Conservation (phyloP, 495 filamentous ascomycete genomes). For the Chaetomidium leptoderma region DNA sequence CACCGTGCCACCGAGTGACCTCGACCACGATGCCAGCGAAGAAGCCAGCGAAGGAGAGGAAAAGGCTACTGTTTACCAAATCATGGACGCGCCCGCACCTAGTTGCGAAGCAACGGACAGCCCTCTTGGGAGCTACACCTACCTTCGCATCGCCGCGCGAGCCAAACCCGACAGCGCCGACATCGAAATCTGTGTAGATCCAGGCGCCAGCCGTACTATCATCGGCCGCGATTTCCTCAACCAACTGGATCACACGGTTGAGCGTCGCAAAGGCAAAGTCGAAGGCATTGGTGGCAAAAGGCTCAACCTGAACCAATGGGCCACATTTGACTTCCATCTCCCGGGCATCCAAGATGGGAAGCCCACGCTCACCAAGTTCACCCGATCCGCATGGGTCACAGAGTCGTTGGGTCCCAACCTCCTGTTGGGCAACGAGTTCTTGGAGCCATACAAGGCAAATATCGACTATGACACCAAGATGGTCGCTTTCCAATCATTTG, state of each 20-base stretch:
- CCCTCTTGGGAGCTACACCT: not conserved
- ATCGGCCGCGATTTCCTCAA: not conserved
- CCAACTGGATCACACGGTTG: not conserved
- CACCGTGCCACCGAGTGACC: not conserved
- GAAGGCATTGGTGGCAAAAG: not conserved
- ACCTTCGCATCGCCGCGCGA: not conserved
- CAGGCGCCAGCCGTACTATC: not conserved
- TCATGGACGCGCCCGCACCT: not conserved
- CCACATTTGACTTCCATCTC: not conserved
- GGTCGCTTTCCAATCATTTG: not conserved
- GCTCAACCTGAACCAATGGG: not conserved
- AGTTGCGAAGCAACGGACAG: not conserved
- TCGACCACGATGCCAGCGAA: not conserved
- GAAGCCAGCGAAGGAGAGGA: not conserved
- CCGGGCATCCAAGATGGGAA: not conserved
- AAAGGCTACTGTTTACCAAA: not conserved
- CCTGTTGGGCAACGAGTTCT: not conserved
- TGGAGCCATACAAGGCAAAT: not conserved
- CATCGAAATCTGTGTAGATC: not conserved
- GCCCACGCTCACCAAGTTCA: not conserved
- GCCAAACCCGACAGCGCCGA: not conserved
- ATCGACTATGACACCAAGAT: not conserved
- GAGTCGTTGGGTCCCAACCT: not conserved
- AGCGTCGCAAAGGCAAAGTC: not conserved
- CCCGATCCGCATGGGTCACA: not conserved